These are phyloP conservation scores for Leccinum griseonigrum DNA, from an alignment of 1,284 basidiomycete genomes.

Conservation along the genomic window DNA sequence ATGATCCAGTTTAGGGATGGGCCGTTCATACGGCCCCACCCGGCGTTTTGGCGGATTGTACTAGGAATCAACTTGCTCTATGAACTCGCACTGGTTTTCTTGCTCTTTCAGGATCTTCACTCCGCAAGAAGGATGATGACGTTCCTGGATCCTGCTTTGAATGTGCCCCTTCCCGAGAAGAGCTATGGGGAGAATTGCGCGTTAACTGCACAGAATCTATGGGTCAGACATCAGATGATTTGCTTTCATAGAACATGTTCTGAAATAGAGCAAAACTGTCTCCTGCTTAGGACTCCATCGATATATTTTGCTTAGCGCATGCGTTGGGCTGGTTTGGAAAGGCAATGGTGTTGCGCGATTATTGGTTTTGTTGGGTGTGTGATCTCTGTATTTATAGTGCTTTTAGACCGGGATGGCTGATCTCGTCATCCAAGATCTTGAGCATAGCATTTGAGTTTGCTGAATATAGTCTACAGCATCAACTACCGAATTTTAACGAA, in stretches of 20 bases:
- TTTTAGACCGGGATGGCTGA: slow-evolving; percentile 4
- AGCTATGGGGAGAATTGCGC: slow-evolving; percentile 79
- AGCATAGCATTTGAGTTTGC: slow-evolving; percentile 84
- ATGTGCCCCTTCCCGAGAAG: slow-evolving; percentile 75
- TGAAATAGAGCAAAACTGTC: slow-evolving; percentile 4
- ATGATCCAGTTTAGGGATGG: slow-evolving; percentile 86
- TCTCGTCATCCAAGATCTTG: slow-evolving; percentile 54
- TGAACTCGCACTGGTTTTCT: slow-evolving; percentile 74
- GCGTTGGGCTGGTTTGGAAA: slow-evolving; percentile 85
- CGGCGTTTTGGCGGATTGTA: slow-evolving; percentile 73
- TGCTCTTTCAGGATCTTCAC: slow-evolving; percentile 78
- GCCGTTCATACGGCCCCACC: slow-evolving; percentile 73
- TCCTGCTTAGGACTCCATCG: slow-evolving; percentile 60
- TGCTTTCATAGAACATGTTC: slow-evolving; percentile 6
- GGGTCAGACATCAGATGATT: slow-evolving; percentile 46
- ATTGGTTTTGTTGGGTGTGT: slow-evolving; percentile 86
- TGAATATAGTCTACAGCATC: slow-evolving; percentile 81
- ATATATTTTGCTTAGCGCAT: slow-evolving; percentile 83
- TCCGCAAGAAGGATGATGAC: slow-evolving; percentile 80
- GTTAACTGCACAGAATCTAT: slow-evolving; percentile 60
- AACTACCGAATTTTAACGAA: slow-evolving; percentile 81
- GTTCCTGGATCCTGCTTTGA: slow-evolving; percentile 67
- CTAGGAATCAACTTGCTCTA: slow-evolving; percentile 79
- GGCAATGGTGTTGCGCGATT: slow-evolving; percentile 80
- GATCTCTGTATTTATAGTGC: slow-evolving; percentile 4